Base-by-base conservation (phyloP, 164 flowering plant species). In the Protea cynaroides region DNA sequence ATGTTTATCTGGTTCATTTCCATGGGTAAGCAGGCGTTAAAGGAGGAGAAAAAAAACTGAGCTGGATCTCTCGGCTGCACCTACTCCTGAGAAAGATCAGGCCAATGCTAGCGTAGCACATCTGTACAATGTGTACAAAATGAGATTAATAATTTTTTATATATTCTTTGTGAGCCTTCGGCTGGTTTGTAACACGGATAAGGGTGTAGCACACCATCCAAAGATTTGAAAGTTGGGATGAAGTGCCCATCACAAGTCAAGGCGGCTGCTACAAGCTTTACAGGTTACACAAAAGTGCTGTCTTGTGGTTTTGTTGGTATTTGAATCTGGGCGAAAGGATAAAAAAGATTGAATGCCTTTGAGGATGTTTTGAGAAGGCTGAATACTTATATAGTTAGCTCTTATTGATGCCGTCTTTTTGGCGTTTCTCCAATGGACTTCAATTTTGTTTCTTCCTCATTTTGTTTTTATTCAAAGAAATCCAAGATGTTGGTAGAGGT, bases 51-150 rank as follows among this genome's bases (percentile, higher is more conserved):
- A 17, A 59, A 47, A 63, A 64, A 51, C 56, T 3, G 19, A 22
- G 47, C 25, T 21, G 25, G 56, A 62, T 55, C 64, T 56, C 56
- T 55, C 65, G 6, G 52, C 5, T 36, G 59, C 69, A 71, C 44
- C 19, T 51, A 43, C 71, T 25, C 47, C 65, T 53, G 55, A 61
- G 58, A 65, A 24, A 47, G 23, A 47, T 25, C 66, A 50, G 34
- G 59, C 72, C 58, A 58, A 66, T 21, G 3, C 49, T 60, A 53
- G 62, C 25, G 46, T 43, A 37, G 62, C 64, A 47, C 75, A 67
- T 63, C 58, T 72, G 78, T 78, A 69, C 71, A 71, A 59, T 70
- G 64, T 80, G 82, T 80, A 78, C 80, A 80, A 74, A 76, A 53
- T 66, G 66, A 65, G 73, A 70, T 61, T 69, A 65, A 40, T 64